Evolutionary conservation across 768 basidiomycete species (phyloP), one percentile per base, ranked within the genome.

Genomic region (Hydnomerulius pinastri): DNA sequence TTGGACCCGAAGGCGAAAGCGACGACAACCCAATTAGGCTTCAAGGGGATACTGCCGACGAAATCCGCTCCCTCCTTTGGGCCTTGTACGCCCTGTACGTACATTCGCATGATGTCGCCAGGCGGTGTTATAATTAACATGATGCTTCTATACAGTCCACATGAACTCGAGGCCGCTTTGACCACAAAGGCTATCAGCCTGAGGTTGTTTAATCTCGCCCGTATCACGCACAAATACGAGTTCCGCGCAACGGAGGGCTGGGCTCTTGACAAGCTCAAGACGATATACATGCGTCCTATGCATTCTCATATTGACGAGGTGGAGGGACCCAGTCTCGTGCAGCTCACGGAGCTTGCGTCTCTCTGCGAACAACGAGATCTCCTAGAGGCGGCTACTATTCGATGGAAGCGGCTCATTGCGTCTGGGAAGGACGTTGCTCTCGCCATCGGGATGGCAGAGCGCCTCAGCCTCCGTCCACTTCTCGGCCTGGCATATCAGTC

Each of bases 11-110:
- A 54, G 81, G 80, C 2, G 67, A 67, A 47, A 72, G 70, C 58
- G 81, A 82, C 63, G 75, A 76, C 54, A 71, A 74, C 32, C 81
- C 79, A 2, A 77, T 81, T 30, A 60, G 67, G 25, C 68, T 82
- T 28, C 73, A 71, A 32, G 71, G 71, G 6, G 80, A 82, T 51
- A 71, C 71, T 6, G 73, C 71, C 20, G 75, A 76, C 37, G 75
- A 79, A 41, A 80, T 81, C 56, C 70, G 77, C 10, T 78, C 77
- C 4, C 70, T 84, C 32, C 63, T 82, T 29, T 82, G 80, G 78
- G 73, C 76, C 3, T 58, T 80, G 39, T 76, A 81, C 56, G 74
- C 77, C 0, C 59, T 73, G 81, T 83, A 67, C 61, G 79, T 73
- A 43, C 41, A 43, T 45, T 46, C 8, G 20, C 23, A 30, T 48